Conservation (phyloP, 176 grass and related monocot species). For the Juncus inflexus region DNA sequence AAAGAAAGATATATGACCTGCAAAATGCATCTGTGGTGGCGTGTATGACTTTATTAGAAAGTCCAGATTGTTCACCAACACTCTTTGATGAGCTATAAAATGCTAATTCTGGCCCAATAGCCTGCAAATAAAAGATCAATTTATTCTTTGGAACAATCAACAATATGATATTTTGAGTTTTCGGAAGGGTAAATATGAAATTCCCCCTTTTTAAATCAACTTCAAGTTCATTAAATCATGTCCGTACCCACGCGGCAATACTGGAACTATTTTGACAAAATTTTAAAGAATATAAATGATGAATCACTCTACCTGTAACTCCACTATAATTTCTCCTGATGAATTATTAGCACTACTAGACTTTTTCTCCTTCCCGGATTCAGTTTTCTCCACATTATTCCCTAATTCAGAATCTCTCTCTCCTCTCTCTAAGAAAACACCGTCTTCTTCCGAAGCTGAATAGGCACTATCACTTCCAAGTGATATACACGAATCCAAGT, state of each 20-base stretch:
- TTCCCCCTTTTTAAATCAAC: too few species aligned
- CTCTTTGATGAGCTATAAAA: constrained; percentile 86
- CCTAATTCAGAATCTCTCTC: constrained; percentile 26
- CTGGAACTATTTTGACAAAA: neutral
- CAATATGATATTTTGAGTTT: too few species aligned
- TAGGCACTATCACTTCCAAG: constrained; percentile 77
- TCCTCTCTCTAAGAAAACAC: constrained; percentile 58
- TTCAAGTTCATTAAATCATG: neutral
- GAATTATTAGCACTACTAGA: constrained; percentile 20
- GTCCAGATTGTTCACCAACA: constrained; percentile 52
- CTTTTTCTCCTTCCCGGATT: constrained; percentile 27
- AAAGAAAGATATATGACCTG: constrained; percentile 47
- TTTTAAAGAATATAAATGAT: neutral
- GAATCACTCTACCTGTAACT: constrained; percentile 61
- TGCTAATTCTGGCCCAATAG: constrained; percentile 95
- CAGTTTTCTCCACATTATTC: constrained; percentile 35
- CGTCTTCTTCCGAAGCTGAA: constrained; percentile 79
- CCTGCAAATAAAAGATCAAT: constrained; percentile 34
- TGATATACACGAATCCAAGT: constrained; percentile 83
- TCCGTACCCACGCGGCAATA: neutral
- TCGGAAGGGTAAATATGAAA: too few species aligned
- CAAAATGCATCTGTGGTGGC: constrained; percentile 83
- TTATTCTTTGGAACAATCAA: neutral
- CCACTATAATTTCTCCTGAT: constrained; percentile 62
- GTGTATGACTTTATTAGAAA: constrained; percentile 94